Evolutionary conservation across 768 basidiomycete species (phyloP).

Genomic region (Rhizopogon sp.): DNA sequence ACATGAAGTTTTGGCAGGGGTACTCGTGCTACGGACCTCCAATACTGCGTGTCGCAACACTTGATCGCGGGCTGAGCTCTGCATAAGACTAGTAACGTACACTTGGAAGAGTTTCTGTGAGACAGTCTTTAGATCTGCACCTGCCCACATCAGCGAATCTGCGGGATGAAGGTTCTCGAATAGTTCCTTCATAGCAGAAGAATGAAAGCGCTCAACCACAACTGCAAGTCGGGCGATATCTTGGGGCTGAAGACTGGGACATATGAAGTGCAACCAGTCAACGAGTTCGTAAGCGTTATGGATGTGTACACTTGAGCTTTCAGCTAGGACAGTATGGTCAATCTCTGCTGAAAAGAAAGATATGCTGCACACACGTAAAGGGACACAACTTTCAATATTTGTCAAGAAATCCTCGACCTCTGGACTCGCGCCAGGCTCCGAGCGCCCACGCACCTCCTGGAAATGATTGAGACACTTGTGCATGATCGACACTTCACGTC

Average conservation of each 20-base stretch:
- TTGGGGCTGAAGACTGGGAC: constrained; percentile 24
- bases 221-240: constrained; percentile 38
- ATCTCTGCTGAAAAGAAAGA: not conserved
- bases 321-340: constrained; percentile 27
- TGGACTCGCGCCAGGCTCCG: constrained; percentile 10
- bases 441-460: constrained; percentile 3
- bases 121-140: not conserved
- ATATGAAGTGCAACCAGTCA: constrained; percentile 54
- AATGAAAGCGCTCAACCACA: constrained; percentile 37
- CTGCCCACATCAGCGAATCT: constrained; percentile 36
- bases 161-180: constrained; percentile 40
- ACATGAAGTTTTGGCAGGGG: not conserved
- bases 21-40: constrained; percentile 45
- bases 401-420: constrained; percentile 41
- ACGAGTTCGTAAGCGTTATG: constrained; percentile 50
- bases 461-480: constrained; percentile 29
- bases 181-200: constrained; percentile 37
- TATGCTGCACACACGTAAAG: constrained; percentile 38
- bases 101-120: not conserved
- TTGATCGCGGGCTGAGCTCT: constrained; percentile 53
- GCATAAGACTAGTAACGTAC: constrained; percentile 51
- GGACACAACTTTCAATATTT: constrained; percentile 34
- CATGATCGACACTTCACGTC: constrained; percentile 41
- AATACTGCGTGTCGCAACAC: constrained; percentile 54
- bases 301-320: constrained; percentile 27